A percentile compares a stretch with the other conserved stretches of the same genome.
These are phyloP conservation scores for Prunus mongolica DNA, from an alignment of 306 rosid species.

Conservation along the genomic window DNA sequence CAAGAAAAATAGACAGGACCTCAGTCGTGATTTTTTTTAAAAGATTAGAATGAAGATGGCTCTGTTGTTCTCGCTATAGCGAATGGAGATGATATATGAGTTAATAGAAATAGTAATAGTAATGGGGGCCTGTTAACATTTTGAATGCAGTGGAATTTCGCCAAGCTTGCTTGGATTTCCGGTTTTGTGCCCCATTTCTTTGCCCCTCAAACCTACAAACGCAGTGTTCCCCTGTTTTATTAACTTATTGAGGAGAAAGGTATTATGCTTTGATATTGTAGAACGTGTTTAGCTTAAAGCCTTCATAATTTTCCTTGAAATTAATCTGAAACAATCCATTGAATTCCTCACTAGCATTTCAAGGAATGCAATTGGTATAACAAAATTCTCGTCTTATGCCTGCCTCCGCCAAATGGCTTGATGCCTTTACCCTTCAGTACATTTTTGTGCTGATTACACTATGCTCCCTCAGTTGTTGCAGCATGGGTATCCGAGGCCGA, in stretches of 20 bases:
- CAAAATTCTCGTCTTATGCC: not conserved
- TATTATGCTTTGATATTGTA: not conserved
- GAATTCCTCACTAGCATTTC: not conserved
- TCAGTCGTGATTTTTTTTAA: no score
- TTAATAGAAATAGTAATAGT: not conserved
- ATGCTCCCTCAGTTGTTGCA: slow-evolving; percentile 11
- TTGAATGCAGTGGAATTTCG: not conserved
- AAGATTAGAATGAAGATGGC: not conserved
- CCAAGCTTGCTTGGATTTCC: not conserved
- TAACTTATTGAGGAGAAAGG: no score
- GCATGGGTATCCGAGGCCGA: slow-evolving; percentile 39
- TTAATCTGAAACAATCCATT: not conserved
- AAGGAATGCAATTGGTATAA: not conserved
- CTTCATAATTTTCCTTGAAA: not conserved
- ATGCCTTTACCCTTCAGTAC: not conserved
- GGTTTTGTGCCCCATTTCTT: not conserved
- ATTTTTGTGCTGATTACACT: not conserved
- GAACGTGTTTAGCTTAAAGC: not conserved
- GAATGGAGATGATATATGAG: not conserved
- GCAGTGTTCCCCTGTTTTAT: no score
- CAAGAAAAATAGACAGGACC: no score
- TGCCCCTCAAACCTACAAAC: not conserved
- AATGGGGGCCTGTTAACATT: not conserved
- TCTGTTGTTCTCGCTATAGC: not conserved
- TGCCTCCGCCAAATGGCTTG: not conserved